phyloP scores from a whole-genome alignment of 2,329 filamentous ascomycete genomes.

The Chlorencoelia australis region DNA sequence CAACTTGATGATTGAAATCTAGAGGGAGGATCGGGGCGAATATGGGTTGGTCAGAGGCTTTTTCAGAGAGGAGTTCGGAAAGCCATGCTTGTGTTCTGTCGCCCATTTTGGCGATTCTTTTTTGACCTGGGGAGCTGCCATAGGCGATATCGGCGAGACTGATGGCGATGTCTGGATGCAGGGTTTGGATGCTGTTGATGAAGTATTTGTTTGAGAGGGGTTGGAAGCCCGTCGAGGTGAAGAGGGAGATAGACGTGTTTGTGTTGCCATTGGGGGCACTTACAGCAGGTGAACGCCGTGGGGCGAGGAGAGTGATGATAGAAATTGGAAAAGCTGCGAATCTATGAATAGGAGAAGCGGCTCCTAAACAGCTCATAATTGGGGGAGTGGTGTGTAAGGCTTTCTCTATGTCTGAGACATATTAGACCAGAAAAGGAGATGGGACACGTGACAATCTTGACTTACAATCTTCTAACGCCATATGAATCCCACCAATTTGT shows the following conservation, averaged over 20 bases:
- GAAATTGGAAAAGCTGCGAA: constrained; percentile 66
- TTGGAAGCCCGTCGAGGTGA: constrained; percentile 80
- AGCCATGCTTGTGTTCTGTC: constrained; percentile 81
- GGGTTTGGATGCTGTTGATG: constrained; percentile 47
- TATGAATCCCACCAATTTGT: constrained; percentile 59
- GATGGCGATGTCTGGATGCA: constrained; percentile 73
- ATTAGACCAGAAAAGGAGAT: constrained; percentile 6
- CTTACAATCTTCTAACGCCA: constrained; percentile 90
- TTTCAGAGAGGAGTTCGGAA: constrained; percentile 47
- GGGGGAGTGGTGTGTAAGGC: constrained; percentile 37
- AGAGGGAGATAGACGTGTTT: constrained; percentile 60
- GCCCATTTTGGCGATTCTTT: constrained; percentile 72
- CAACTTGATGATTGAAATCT: constrained; percentile 62
- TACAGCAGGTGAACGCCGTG: constrained; percentile 70
- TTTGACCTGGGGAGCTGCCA: constrained; percentile 47
- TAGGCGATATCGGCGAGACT: constrained; percentile 65
- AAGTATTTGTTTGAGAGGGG: constrained; percentile 62
- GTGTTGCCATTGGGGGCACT: constrained; percentile 61
- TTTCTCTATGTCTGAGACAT: constrained; percentile 42
- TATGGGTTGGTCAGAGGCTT: constrained; percentile 32
- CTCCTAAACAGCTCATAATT: constrained; percentile 33
- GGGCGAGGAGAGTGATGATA: constrained; percentile 60
- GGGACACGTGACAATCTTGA: constrained; percentile 17
- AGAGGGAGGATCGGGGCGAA: constrained; percentile 67
- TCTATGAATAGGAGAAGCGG: constrained; percentile 47